Base-by-base conservation (phyloP, 2,329 filamentous ascomycete species). In the Apiospora kogelbergensis region DNA sequence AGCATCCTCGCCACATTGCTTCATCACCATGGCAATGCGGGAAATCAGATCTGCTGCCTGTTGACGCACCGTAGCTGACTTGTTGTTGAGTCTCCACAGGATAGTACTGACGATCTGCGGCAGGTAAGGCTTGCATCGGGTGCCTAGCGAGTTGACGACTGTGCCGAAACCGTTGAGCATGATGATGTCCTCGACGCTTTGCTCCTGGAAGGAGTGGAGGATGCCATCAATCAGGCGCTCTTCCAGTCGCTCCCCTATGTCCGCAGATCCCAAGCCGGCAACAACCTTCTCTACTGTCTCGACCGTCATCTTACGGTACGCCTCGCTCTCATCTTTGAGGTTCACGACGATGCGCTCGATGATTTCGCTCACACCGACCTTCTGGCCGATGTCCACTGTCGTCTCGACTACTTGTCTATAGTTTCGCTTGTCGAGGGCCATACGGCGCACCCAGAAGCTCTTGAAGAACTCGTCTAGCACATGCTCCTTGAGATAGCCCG, bases 241-340 rank as follows among this genome's bases (percentile, higher is more conserved):
- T 80, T 99, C 96, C 44, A 99, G 83, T 48, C 95, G 89, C 80
- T 97, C 93, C 30, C 93, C 93, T 74, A 99, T 95, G 78, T 99
- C 96, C 44, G 96, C 95, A 9, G 95, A 95, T 68, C 96, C 96
- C 67, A 98, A 86, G 68, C 94, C 94, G 20, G 95, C 94, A 76
- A 99, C 92, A 64, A 98, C 90, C 83, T 98, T 99, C 83, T 99
- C 96, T 10, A 98, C 90, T 0, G 96, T 98, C 84, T 99, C 96
- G 42, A 99, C 92, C 0, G 96, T 98, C 96, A 99, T 99, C 85
- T 98, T 98, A 65, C 96, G 91, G 81, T 99, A 99, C 0, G 95
- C 92, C 79, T 99, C 96, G 79, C 93, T 98, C 81, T 99, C 96
- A 77, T 99, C 96, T 81, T 99, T 99, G 74, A 99, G 88, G 78